Percentiles rank a stretch among this genome's conserved stretches.
Evolutionary conservation across 2,329 filamentous ascomycete genomes (phyloP).

Genomic region (Monosporascus sp.): DNA sequence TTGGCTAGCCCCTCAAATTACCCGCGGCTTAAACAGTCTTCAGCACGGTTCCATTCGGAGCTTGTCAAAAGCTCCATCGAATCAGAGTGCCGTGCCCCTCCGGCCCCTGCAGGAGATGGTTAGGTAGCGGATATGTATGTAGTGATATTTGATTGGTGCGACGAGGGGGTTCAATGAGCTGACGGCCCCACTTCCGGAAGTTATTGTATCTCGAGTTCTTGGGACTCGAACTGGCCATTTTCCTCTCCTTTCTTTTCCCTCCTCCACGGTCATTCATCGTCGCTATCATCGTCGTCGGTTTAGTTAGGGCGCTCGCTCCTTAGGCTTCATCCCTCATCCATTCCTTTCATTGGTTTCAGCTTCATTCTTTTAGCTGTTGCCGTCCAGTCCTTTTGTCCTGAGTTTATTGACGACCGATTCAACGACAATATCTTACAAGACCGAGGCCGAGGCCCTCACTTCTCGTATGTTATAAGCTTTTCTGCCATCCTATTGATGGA

Average conservation of each 20-base stretch:
- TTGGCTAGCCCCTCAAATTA: conserved; percentile 12
- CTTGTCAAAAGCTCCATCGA: conserved; percentile 9
- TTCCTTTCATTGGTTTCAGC: conserved; percentile 35
- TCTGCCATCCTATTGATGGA: background rate
- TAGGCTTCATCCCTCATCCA: conserved; percentile 34
- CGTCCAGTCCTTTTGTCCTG: conserved; percentile 38
- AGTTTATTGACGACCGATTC: conserved; percentile 9
- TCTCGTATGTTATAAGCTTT: conserved; percentile 20
- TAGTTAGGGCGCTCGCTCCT: conserved; percentile 21
- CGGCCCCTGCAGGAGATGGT: conserved; percentile 5
- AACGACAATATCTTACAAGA: conserved; percentile 16
- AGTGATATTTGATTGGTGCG: too few relatives aligned
- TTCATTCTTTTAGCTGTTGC: conserved; percentile 43
- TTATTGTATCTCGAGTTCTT: conserved; percentile 1
- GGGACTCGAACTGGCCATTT: conserved; percentile 13
- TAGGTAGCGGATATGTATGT: background rate
- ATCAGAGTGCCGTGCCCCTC: conserved; percentile 22
- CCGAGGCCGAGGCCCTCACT: conserved; percentile 21
- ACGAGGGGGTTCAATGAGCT: too few relatives aligned
- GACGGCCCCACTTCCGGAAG: too few relatives aligned
- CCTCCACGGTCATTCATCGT: conserved; percentile 31
- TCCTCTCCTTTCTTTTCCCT: conserved; percentile 18
- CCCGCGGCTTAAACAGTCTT: conserved; percentile 3
- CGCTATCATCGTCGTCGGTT: conserved; percentile 28
- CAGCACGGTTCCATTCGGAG: conserved; percentile 4